phyloP scores from a whole-genome alignment of 345 rosid species.

The Linum lewisii region DNA sequence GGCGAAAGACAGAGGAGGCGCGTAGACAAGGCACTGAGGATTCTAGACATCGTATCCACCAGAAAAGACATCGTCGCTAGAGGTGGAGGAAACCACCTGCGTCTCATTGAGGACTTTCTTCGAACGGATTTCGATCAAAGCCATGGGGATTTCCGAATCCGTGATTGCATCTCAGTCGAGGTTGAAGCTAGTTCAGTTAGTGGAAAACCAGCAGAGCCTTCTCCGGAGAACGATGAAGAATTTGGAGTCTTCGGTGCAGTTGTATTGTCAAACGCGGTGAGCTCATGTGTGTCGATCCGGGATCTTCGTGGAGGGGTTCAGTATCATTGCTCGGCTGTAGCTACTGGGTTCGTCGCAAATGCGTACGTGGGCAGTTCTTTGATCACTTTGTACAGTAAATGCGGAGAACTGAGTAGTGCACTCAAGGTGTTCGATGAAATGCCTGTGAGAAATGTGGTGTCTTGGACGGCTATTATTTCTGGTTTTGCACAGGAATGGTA shows the following conservation, averaged over 20 bases:
- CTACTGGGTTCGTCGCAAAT: slow-evolving; percentile 42
- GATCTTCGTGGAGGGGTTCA: slow-evolving; percentile 44
- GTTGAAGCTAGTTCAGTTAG: slow-evolving; percentile 24
- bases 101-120: slow-evolving; percentile 42
- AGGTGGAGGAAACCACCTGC: slow-evolving; percentile 32
- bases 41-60: slow-evolving; percentile 38
- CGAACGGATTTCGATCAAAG: slow-evolving; percentile 25
- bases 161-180: slow-evolving; percentile 13
- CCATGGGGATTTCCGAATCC: slow-evolving; percentile 5
- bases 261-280: slow-evolving; percentile 48
- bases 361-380: slow-evolving; percentile 68
- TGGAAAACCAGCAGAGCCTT: slow-evolving; percentile 18
- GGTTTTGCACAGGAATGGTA: slow-evolving; percentile 73
- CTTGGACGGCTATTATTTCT: slow-evolving; percentile 76
- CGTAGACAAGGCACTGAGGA: slow-evolving; percentile 37
- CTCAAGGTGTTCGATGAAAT: slow-evolving; percentile 64
- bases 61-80: slow-evolving; percentile 13
- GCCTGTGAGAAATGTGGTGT: slow-evolving; percentile 68
- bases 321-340: slow-evolving; percentile 50
- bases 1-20: slow-evolving; percentile 17
- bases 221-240: slow-evolving; percentile 13
- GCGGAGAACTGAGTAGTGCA: slow-evolving; percentile 32
- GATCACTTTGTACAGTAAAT: slow-evolving; percentile 43
- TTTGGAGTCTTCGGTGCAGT: slow-evolving; percentile 24
- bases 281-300: slow-evolving; percentile 39